phyloP scores from a whole-genome alignment of 257 asterid species.

The Solanum tarapatanum region DNA sequence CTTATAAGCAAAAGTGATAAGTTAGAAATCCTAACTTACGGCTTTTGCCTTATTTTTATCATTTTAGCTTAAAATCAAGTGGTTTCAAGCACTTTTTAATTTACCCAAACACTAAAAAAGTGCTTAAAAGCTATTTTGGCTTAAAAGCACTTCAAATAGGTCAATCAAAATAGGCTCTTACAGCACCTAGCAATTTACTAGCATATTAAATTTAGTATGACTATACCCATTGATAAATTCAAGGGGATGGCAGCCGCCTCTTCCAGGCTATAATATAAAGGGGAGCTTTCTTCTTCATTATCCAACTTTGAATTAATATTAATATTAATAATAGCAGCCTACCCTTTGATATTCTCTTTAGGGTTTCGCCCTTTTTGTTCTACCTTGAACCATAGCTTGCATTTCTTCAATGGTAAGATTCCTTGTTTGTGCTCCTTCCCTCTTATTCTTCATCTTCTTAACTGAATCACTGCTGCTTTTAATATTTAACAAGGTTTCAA shows the following conservation, averaged over 20 bases:
- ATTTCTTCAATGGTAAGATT: not conserved
- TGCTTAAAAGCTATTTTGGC: not conserved
- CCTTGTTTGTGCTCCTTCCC: not conserved
- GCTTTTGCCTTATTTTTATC: not conserved
- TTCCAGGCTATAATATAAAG: not conserved
- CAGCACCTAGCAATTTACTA: not conserved
- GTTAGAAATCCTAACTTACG: not conserved
- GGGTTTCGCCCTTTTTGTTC: not conserved
- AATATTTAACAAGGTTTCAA: not conserved
- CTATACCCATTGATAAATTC: not conserved
- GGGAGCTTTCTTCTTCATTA: not conserved
- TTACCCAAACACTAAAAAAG: not conserved
- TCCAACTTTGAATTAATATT: not conserved
- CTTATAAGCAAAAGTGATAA: not conserved
- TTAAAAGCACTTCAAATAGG: not conserved
- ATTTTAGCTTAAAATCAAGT: not conserved
- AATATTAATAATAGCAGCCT: not conserved
- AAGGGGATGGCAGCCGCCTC: not conserved
- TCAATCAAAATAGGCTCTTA: not conserved
- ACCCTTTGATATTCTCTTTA: not conserved
- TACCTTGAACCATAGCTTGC: not conserved
- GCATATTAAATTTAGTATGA: not conserved
- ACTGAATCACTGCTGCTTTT: not conserved
- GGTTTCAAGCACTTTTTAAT: not conserved
- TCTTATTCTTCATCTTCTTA: not conserved